These are phyloP conservation scores for Coix lacrymajobi DNA, from an alignment of 176 grass and related monocot species.

Conservation along the genomic window DNA sequence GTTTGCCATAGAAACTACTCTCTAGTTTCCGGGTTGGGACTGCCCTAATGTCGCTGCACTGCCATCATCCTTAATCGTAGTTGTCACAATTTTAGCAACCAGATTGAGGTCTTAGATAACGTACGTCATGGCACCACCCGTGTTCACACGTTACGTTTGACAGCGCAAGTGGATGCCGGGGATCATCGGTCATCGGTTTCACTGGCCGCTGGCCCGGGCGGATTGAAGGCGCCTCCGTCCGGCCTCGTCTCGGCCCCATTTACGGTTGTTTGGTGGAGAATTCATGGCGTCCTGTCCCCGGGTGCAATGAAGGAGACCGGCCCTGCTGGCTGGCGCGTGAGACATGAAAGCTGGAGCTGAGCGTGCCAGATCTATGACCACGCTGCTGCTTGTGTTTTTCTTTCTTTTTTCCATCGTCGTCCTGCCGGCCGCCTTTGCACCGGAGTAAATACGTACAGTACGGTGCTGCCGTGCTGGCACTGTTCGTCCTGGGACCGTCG, in stretches of 20 bases:
- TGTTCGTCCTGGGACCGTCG: neutral
- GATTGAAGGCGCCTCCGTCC: neutral
- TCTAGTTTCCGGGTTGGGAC: too few species aligned
- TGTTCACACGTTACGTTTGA: neutral
- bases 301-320: conserved; percentile 32
- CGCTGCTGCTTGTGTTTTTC: neutral
- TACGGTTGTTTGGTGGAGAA: conserved; percentile 39
- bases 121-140: too few species aligned
- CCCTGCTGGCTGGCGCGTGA: neutral
- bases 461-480: neutral
- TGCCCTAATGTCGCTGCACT: neutral
- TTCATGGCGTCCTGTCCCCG: conserved; percentile 27
- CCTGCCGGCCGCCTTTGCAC: neutral
- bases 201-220: neutral
- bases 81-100: neutral
- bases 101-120: neutral
- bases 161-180: neutral
- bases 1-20: too few species aligned
- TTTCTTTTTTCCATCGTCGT: neutral
- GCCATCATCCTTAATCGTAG: neutral
- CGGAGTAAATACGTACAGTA: conserved; percentile 20
- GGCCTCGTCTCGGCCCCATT: conserved; percentile 4
- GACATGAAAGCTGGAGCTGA: conserved; percentile 17
- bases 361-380: neutral
- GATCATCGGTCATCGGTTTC: neutral